These are phyloP conservation scores for Xylariaceae sp. DNA, from an alignment of 2,329 filamentous ascomycete species.

Conservation along the genomic window DNA sequence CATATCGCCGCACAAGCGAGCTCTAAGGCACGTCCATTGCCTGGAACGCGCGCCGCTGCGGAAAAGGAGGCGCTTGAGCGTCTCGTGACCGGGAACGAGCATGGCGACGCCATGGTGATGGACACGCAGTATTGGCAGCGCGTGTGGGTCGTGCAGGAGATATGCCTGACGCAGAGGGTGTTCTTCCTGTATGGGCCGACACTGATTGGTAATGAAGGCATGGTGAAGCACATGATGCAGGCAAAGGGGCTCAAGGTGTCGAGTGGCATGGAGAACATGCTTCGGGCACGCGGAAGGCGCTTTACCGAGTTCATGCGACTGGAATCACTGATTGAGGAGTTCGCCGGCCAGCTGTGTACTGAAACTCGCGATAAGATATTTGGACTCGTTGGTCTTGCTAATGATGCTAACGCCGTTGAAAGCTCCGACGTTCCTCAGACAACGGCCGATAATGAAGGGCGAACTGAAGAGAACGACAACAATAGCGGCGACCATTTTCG, in stretches of 20 bases:
- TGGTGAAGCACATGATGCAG: background rate
- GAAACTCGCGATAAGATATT: slow-evolving; percentile 8
- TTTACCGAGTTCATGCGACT: slow-evolving; percentile 4
- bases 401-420: slow-evolving; percentile 4
- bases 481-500: background rate
- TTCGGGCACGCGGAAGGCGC: background rate
- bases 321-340: slow-evolving; percentile 8
- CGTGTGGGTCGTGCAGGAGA: slow-evolving; percentile 8
- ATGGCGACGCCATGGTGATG: slow-evolving; percentile 1
- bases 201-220: background rate
- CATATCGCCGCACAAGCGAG: background rate
- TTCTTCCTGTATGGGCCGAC: slow-evolving; percentile 9
- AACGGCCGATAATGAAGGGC: background rate
- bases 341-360: slow-evolving; percentile 4
- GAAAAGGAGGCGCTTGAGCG: slow-evolving; percentile 4
- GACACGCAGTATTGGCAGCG: slow-evolving; percentile 7
- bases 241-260: background rate
- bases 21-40: background rate
- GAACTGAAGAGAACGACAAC: background rate
- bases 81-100: background rate
- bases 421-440: background rate
- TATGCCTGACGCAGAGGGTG: slow-evolving; percentile 4
- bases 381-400: slow-evolving; percentile 8
- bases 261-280: slow-evolving; percentile 1
- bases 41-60: background rate